Conservation (phyloP, 2,329 filamentous ascomycete species). For the Cladosporium colombiae region DNA sequence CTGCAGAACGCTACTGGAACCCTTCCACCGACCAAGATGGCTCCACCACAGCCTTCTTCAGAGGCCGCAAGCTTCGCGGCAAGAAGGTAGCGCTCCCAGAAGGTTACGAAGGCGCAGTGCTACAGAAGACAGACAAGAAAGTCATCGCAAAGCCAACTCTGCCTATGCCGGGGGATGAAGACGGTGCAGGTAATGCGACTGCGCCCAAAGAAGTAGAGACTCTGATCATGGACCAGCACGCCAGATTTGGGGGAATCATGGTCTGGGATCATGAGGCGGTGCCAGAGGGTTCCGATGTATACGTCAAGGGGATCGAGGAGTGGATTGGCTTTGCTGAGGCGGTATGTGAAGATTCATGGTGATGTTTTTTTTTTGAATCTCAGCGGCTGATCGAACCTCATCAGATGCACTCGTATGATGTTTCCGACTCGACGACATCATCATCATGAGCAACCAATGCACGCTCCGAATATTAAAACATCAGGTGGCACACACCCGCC, state of each 20-base stretch:
- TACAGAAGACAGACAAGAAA: slow-evolving; percentile 31
- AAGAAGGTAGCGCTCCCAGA: slow-evolving; percentile 66
- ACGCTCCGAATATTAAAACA: not conserved
- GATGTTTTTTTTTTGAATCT: not conserved
- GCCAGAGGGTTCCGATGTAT: slow-evolving; percentile 67
- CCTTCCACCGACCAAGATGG: slow-evolving; percentile 43
- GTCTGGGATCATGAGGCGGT: slow-evolving; percentile 81
- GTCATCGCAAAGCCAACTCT: slow-evolving; percentile 9
- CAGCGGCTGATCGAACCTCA: not conserved
- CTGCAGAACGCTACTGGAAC: slow-evolving; percentile 69
- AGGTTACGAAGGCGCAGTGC: slow-evolving; percentile 58
- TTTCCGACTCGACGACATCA: not conserved
- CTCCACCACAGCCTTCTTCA: slow-evolving; percentile 63
- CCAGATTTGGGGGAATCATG: slow-evolving; percentile 71
- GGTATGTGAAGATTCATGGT: slow-evolving; percentile 49
- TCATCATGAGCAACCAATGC: not conserved
- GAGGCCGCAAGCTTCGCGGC: slow-evolving; percentile 76
- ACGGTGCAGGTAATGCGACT: slow-evolving; percentile 11
- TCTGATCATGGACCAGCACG: slow-evolving; percentile 61
- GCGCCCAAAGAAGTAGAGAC: slow-evolving; percentile 47
- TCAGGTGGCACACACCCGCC: not conserved
- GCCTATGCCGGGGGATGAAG: not conserved
- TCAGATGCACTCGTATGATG: slow-evolving; percentile 23
- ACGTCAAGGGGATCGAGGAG: slow-evolving; percentile 73
- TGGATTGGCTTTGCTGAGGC: slow-evolving; percentile 74